Conservation (phyloP, 768 basidiomycete species). For the Mycena pura region DNA sequence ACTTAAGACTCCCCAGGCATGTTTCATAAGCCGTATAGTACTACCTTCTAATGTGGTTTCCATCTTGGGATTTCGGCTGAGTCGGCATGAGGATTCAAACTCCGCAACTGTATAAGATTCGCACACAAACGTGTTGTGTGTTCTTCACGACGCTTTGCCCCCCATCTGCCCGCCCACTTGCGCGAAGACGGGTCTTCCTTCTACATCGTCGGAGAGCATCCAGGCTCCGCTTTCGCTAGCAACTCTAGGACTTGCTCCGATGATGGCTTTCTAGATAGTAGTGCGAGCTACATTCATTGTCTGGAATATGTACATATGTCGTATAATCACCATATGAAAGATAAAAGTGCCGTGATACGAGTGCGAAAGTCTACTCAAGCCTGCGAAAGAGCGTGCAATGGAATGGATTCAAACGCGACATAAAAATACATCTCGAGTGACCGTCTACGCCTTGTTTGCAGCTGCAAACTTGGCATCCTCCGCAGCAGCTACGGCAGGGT, state of each 20-base stretch:
- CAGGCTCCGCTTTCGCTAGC: conserved; percentile 78
- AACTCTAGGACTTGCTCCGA: conserved; percentile 63
- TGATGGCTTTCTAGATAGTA: conserved; percentile 83
- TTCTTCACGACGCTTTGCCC: conserved; percentile 30
- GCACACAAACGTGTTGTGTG: too few relatives aligned
- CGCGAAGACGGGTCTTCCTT: conserved; percentile 44
- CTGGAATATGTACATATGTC: background rate
- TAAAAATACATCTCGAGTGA: too few relatives aligned
- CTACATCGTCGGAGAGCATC: conserved; percentile 52
- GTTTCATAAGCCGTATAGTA: too few relatives aligned
- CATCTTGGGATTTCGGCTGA: too few relatives aligned
- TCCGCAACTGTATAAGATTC: too few relatives aligned
- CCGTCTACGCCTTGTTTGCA: conserved; percentile 60
- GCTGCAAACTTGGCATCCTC: conserved; percentile 80
- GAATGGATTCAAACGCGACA: too few relatives aligned
- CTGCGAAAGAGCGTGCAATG: too few relatives aligned
- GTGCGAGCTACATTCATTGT: conserved; percentile 57
- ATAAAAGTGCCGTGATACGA: too few relatives aligned
- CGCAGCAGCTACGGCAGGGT: conserved; percentile 93
- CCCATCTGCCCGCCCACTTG: conserved; percentile 30
- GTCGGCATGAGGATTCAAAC: too few relatives aligned
- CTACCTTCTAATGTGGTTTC: too few relatives aligned
- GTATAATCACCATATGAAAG: background rate
- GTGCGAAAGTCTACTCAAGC: too few relatives aligned
- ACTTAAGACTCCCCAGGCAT: too few relatives aligned